A percentile compares a stretch with the other conserved stretches of the same genome.
phyloP scores from a whole-genome alignment of 306 rosid species.

The Fagus sylvatica region DNA sequence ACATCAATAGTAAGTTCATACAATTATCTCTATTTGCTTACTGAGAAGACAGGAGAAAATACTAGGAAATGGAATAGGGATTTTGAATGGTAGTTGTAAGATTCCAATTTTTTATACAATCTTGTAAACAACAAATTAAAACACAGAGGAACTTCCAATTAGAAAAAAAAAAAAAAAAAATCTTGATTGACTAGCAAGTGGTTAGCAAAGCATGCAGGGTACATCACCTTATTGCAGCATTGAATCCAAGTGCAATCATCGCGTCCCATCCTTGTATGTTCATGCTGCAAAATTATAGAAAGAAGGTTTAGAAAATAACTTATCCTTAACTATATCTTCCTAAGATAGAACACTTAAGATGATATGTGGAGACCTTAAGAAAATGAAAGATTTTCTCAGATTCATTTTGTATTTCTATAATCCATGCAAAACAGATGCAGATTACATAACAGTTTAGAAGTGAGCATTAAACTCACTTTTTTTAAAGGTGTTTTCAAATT shows the following conservation, averaged over 20 bases:
- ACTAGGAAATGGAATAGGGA: background rate
- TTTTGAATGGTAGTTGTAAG: too few species aligned
- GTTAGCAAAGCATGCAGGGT: background rate
- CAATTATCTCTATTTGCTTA: background rate
- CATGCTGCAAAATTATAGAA: constrained; percentile 49
- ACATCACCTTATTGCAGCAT: constrained; percentile 71
- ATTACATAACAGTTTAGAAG: too few species aligned
- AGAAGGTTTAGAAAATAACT: background rate
- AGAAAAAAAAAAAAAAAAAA: too few species aligned
- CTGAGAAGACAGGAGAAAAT: background rate
- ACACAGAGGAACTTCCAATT: background rate
- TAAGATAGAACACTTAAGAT: background rate
- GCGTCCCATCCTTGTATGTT: constrained; percentile 72
- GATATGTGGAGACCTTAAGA: too few species aligned
- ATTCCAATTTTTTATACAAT: background rate
- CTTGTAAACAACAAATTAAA: background rate
- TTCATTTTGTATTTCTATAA: too few species aligned
- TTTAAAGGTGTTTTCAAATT: too few species aligned
- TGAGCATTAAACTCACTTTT: too few species aligned
- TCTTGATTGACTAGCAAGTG: background rate
- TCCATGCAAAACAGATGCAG: background rate
- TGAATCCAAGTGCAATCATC: constrained; percentile 80
- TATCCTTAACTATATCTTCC: background rate
- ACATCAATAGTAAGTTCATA: background rate
- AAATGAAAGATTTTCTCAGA: too few species aligned